Evolutionary conservation across 2,329 filamentous ascomycete genomes (phyloP).

Genomic region (Ophiobolus disseminans): DNA sequence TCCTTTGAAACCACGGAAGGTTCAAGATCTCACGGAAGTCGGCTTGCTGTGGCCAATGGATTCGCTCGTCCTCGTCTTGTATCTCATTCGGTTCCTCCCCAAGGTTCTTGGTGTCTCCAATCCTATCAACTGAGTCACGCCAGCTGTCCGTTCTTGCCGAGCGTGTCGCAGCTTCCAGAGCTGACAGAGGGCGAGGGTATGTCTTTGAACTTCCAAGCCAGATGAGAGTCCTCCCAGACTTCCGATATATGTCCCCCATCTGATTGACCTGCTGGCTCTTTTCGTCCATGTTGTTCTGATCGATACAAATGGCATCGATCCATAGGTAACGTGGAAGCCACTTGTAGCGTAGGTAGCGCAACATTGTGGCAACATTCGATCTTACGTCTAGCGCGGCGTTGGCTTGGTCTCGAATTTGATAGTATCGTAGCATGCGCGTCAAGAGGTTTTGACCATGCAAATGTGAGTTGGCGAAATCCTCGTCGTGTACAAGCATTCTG

Average conservation of each 20-base stretch:
- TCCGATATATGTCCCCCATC: slow-evolving; percentile 4
- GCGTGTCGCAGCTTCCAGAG: not conserved
- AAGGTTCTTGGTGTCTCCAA: no score
- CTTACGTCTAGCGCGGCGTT: slow-evolving; percentile 1
- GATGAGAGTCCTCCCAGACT: slow-evolving; percentile 1
- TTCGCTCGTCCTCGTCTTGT: not conserved
- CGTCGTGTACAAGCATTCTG: not conserved
- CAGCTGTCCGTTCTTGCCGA: not conserved
- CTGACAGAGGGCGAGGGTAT: not conserved
- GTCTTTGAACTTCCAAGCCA: slow-evolving; percentile 4
- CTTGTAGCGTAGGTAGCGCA: slow-evolving; percentile 4
- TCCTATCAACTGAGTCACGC: no score
- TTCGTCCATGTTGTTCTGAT: slow-evolving; percentile 1
- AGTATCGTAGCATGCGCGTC: not conserved
- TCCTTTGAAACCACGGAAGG: slow-evolving; percentile 1
- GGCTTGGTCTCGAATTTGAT: not conserved
- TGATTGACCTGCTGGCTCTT: slow-evolving; percentile 4
- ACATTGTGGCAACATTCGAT: not conserved
- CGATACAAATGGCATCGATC: slow-evolving; percentile 4
- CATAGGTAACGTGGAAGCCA: slow-evolving; percentile 7
- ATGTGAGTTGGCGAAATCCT: not conserved
- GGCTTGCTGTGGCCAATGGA: not conserved
- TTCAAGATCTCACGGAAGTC: not conserved
- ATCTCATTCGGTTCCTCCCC: not conserved
- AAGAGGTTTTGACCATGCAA: not conserved